Base-by-base conservation (phyloP, 495 filamentous ascomycete species). In the Terfezia claveryi region DNA sequence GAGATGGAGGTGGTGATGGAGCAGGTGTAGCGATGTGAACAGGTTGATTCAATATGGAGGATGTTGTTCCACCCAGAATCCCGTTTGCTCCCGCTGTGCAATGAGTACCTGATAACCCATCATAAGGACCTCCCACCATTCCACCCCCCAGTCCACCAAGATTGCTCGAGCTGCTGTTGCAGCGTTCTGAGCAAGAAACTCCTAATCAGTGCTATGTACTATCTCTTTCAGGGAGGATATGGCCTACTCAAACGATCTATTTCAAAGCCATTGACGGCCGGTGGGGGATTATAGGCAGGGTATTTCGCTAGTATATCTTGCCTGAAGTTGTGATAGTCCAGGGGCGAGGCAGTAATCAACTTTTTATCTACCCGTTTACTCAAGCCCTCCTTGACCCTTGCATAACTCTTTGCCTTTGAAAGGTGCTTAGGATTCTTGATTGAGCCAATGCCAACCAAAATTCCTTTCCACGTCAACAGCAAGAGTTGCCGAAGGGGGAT, bases 291-390 rank as follows among this genome's bases (percentile, higher is more conserved):
- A 67, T 96, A 98, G 5, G 92, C 83, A 6, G 91, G 91, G 63
- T 98, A 98, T 70, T 98, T 98, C 0, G 91, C 96, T n/a, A 80
- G 93, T 59, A 98, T 87, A 67, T 98, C 91, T 66, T 96, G 89
- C 27, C 92, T 80, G 64, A 98, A 98, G 11, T 85, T 73, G 64
- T 96, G 89, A 63, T 98, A 98, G 62, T 98, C 92, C 10, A 98
- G 72, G 11, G 92, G 91, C 10, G 88, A 94, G 6, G 91, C 87
- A 1, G 81, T 92, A 55, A 98, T 86, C 38, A 86, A 68, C 67
- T 67, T 69, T 56, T 73, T 75, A 37, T 73, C 69, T n/a, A 63
- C 63, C 36, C 69, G 65, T 1, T 57, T 55, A 38, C 59, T 59
- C 23, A 70, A 58, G 14, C 65, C 58, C 6, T 60, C 58, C 8